Evolutionary conservation across 2,329 filamentous ascomycete species (phyloP).

Genomic region (Diaporthe caulivora): DNA sequence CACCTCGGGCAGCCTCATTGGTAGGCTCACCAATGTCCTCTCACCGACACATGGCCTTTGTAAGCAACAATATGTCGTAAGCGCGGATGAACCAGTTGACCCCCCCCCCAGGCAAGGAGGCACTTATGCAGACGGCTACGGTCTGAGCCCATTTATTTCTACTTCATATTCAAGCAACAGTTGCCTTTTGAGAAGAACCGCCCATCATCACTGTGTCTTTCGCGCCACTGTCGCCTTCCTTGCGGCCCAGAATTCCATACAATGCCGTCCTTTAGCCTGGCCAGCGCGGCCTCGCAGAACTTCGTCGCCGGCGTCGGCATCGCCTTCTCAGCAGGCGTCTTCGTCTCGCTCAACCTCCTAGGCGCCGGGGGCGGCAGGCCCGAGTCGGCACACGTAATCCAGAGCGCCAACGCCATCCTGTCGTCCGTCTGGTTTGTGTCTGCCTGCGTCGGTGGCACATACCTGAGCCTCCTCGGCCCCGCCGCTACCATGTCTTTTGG

Average conservation of each 20-base stretch:
- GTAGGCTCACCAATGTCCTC: neutral
- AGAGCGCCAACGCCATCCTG: neutral
- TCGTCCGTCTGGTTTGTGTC: neutral
- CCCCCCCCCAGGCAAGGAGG: neutral
- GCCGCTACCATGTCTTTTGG: neutral
- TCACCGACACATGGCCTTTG: neutral
- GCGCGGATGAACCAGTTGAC: neutral
- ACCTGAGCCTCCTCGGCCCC: neutral
- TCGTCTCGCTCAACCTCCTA: neutral
- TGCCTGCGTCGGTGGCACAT: neutral
- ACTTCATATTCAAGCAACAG: neutral
- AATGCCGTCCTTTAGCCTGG: neutral
- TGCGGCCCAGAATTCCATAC: neutral
- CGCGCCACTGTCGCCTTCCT: neutral
- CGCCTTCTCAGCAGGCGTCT: conserved; percentile 4
- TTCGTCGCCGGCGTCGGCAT: neutral
- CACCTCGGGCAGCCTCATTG: neutral
- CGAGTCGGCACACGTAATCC: conserved; percentile 11
- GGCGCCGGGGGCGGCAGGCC: neutral
- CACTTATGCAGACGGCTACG: neutral
- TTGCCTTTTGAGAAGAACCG: neutral
- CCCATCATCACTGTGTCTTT: neutral
- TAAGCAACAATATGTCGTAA: neutral
- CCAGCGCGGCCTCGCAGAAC: neutral
- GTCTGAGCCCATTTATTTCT: neutral